Base-by-base conservation (phyloP, 495 filamentous ascomycete species). In the Entonaema liquescens region DNA sequence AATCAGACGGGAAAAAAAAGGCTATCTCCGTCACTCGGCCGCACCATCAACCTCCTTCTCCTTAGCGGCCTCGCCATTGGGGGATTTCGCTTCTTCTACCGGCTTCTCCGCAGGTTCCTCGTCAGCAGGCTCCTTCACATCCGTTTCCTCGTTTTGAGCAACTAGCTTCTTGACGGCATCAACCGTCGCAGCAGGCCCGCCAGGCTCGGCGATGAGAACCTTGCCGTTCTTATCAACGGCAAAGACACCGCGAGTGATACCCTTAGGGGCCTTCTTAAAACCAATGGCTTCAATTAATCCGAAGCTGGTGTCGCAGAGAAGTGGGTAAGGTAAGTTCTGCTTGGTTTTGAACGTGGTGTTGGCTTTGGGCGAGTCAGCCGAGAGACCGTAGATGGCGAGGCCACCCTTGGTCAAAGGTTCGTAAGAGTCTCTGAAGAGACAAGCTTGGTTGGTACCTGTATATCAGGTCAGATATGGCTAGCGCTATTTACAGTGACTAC, bases 301-400 rank as follows among this genome's bases (percentile, higher is more conserved):
- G 21, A 85, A 88, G 26, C 78, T 72, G 6, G 89, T 85, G 77
- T 99, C 93, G 82, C 94, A 98, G 54, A 99, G 88, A 33, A 98
- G 89, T 4, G 91, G 81, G 78, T 95, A 98, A 12, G 91, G 90
- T n/a, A 99, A 85, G 47, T 88, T 91, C 74, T 98, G 92, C 79
- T 94, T 97, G 15, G 86, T 88, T 75, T 92, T 89, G 85, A 99
- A 99, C 40, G 89, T 92, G 38, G 92, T 93, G 80, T 99, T 99
- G 63, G 92, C 87, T 78, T 93, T 94, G 68, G 93, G 89, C 8
- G 88, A 89, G 82, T 99, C 95, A 60, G 88, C 86, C 12, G 92
- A 95, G 21, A 99, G 88, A 25, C 95, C 95, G 78, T 92, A 98
- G 77, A 99, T 90, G 66, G 89, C 83, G 47, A 96, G 86, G 23